phyloP scores from a whole-genome alignment of 306 rosid genomes.

The Acacia melanoxylon region DNA sequence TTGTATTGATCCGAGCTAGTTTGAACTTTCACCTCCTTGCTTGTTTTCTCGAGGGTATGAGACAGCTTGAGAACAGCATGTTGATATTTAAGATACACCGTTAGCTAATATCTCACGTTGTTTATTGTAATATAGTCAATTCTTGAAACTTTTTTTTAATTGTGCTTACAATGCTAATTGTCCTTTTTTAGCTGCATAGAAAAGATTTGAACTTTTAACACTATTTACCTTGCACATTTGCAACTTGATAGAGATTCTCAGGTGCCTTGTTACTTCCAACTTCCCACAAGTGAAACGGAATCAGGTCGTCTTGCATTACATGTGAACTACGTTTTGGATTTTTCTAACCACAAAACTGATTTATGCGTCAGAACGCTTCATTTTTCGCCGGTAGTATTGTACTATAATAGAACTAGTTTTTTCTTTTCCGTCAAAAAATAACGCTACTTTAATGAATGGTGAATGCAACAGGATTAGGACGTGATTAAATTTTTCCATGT shows the following conservation, averaged over 20 bases:
- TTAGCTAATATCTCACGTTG: neutral
- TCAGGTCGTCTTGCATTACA: neutral
- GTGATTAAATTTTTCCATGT: neutral
- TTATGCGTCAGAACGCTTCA: no score
- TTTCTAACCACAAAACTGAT: no score
- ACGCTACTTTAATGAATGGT: neutral
- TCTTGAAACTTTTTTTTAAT: neutral
- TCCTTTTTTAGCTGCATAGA: neutral
- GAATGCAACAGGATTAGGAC: neutral
- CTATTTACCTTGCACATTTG: no score
- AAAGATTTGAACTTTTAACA: neutral
- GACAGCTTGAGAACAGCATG: neutral
- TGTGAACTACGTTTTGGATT: neutral
- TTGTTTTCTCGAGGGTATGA: neutral
- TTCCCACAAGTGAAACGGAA: neutral
- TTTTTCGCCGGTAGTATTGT: no score
- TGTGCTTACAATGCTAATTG: neutral
- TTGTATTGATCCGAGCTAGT: neutral
- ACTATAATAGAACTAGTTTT: neutral
- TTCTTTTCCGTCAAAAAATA: no score
- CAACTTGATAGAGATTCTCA: neutral
- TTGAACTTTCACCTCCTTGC: slow-evolving; percentile 1
- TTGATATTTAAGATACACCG: neutral
- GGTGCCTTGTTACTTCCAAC: neutral
- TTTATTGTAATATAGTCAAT: neutral